Conservation (phyloP, 2,329 filamentous ascomycete genomes). For the Knoxdaviesia capensis region DNA sequence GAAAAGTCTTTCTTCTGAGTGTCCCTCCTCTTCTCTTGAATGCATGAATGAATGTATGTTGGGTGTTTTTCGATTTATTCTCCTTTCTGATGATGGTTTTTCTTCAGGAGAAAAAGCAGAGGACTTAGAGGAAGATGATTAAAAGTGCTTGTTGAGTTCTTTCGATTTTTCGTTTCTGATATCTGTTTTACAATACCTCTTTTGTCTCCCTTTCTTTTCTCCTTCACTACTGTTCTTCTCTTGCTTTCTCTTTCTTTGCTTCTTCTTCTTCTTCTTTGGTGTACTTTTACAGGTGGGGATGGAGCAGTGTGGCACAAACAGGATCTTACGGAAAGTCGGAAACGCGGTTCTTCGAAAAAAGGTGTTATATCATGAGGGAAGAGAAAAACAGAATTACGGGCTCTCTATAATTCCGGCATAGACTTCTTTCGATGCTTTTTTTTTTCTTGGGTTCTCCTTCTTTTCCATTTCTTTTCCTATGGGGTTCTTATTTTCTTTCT, state of each 20-base stretch:
- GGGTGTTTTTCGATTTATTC: background rate
- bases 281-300: background rate
- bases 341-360: background rate
- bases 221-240: background rate
- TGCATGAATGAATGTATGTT: background rate
- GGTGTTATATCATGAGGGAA: background rate
- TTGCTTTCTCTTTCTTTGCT: background rate
- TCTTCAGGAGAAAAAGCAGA: background rate
- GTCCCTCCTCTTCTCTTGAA: background rate
- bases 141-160: background rate
- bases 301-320: background rate
- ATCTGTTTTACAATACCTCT: background rate
- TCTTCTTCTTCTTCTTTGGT: background rate
- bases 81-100: background rate
- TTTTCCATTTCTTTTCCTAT: conserved; percentile 1
- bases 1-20: too few species aligned
- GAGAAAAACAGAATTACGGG: background rate
- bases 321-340: background rate
- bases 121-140: too few species aligned
- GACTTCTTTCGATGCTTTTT: background rate
- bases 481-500: background rate
- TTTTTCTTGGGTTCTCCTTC: conserved; percentile 1
- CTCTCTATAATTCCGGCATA: background rate
- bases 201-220: background rate
- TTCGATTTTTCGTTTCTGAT: background rate